Conservation (phyloP, 768 basidiomycete genomes). For the Calocybe cyanea region DNA sequence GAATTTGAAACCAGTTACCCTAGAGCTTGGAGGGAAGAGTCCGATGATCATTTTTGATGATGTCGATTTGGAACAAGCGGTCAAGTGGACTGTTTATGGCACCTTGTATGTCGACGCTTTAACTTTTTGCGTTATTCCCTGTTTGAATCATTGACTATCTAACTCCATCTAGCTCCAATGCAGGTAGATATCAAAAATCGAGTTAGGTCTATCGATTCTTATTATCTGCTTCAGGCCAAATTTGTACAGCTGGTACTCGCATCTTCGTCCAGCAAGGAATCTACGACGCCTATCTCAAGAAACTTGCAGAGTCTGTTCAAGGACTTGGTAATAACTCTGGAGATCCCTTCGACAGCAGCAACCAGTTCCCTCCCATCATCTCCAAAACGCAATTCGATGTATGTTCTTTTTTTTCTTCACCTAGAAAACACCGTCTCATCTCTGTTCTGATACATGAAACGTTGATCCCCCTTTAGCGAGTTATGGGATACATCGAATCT, state of each 20-base stretch:
- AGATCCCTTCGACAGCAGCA: constrained; percentile 55
- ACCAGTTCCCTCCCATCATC: constrained; percentile 68
- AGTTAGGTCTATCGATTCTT: neutral
- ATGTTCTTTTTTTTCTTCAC: constrained; percentile 20
- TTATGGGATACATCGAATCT: constrained; percentile 67
- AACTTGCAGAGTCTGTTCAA: constrained; percentile 47
- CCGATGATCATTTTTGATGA: constrained; percentile 70
- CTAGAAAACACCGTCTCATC: neutral
- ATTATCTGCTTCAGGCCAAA: constrained; percentile 48
- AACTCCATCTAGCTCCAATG: constrained; percentile 11
- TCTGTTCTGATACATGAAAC: too few species aligned
- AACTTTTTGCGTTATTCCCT: neutral
- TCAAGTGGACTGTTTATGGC: constrained; percentile 67
- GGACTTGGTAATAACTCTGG: constrained; percentile 46
- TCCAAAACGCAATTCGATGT: constrained; percentile 67
- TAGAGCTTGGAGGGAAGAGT: constrained; percentile 79
- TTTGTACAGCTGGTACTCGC: constrained; percentile 78
- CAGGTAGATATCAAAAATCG: constrained; percentile 21
- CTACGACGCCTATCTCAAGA: constrained; percentile 72
- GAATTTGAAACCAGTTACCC: constrained; percentile 80
- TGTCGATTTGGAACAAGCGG: constrained; percentile 65
- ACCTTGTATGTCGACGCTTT: constrained; percentile 47
- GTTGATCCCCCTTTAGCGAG: constrained; percentile 38
- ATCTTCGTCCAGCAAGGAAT: constrained; percentile 77
- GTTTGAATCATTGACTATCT: neutral